These are phyloP conservation scores for Areca catechu DNA, from an alignment of 176 grass and related monocot genomes.

Conservation along the genomic window DNA sequence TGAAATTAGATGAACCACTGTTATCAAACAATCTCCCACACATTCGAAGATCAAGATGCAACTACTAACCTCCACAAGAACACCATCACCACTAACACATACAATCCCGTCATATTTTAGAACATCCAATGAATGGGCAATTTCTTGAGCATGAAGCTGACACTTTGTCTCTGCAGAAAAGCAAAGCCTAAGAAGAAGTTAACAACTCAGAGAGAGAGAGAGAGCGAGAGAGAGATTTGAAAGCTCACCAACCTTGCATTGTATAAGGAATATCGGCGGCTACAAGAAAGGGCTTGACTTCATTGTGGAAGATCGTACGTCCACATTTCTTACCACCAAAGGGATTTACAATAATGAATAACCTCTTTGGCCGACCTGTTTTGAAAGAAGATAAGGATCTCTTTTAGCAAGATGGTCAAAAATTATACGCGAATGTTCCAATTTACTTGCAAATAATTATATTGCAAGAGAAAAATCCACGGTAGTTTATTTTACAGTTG, in stretches of 20 bases:
- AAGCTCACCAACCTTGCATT: constrained; percentile 59
- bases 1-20: too few relatives aligned
- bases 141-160: constrained; percentile 90
- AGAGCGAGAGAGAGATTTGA: background rate
- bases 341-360: constrained; percentile 89
- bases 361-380: constrained; percentile 72
- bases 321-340: constrained; percentile 82
- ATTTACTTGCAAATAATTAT: too few relatives aligned
- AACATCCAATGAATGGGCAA: constrained; percentile 56
- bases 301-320: constrained; percentile 45
- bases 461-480: too few relatives aligned
- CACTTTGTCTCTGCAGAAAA: constrained; percentile 68
- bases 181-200: constrained; percentile 5
- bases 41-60: too few relatives aligned
- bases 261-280: constrained; percentile 65
- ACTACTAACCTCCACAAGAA: constrained; percentile 83
- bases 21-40: too few relatives aligned
- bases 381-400: too few relatives aligned
- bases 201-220: too few relatives aligned
- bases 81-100: constrained; percentile 94
- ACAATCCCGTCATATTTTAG: constrained; percentile 80
- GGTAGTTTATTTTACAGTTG: too few relatives aligned
- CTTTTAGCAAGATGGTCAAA: too few relatives aligned
- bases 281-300: constrained; percentile 66
- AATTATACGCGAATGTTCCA: too few relatives aligned